Conservation (phyloP, 2,329 filamentous ascomycete genomes). For the Colletotrichum eremochloae region DNA sequence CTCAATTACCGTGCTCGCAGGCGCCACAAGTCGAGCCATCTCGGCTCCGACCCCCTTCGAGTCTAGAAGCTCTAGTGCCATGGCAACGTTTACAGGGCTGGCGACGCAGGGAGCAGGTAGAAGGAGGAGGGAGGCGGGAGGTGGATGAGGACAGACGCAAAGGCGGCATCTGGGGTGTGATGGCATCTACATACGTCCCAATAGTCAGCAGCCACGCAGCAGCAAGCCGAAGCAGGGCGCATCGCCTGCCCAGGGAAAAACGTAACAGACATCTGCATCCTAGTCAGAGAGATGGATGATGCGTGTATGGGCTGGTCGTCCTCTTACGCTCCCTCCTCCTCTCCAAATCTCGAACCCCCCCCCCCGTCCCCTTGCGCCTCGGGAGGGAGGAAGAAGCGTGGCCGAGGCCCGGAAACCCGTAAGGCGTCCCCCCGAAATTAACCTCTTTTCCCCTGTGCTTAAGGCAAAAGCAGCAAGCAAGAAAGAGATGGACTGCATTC, state of each 20-base stretch:
- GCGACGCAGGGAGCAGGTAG: not conserved
- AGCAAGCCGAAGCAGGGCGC: conserved; percentile 27
- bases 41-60: conserved; percentile 2
- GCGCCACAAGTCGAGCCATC: conserved; percentile 25
- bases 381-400: not conserved
- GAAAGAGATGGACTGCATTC: conserved; percentile 4
- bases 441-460: conserved; percentile 28
- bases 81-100: conserved; percentile 36
- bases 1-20: conserved; percentile 27
- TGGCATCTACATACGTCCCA: conserved; percentile 30
- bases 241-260: not conserved
- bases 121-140: not conserved
- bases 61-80: conserved; percentile 35
- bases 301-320: no score
- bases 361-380: not conserved
- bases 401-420: conserved; percentile 13
- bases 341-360: no score
- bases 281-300: not conserved
- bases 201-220: conserved; percentile 41
- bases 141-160: conserved; percentile 9
- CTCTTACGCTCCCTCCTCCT: not conserved
- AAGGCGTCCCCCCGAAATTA: conserved; percentile 22
- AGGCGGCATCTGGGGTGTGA: conserved; percentile 6
- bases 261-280: not conserved
- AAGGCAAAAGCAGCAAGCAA: conserved; percentile 18